Evolutionary conservation across 805 yeast species (phyloP), one percentile per base, ranked within the genome.

Genomic region (Naumovozyma baii): DNA sequence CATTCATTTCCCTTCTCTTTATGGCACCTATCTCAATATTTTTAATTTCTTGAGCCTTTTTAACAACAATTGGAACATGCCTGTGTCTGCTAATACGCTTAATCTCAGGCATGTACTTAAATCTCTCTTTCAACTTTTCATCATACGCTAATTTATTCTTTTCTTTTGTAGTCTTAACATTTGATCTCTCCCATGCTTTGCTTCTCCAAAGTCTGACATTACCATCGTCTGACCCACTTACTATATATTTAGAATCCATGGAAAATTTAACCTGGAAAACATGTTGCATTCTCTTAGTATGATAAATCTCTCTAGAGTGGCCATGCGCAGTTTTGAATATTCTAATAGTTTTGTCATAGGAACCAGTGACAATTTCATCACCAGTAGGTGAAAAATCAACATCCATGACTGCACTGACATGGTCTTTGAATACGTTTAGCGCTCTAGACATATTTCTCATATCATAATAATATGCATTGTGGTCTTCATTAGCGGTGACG

Each of bases 301-400:
- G 98, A 61, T 92, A 92, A 33, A 94, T 73, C 54, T 92, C 99
- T 46, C 96, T 72, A 4, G 95, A 83, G 62, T 90, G 97, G 29
- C 98, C 97, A 46, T 82, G 83, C 28, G 73, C 67, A 1, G 77
- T 67, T 39, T 78, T 77, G 64, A 66, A 92, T 15, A 92, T 78
- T 50, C 99, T 72, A 22, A 92, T 74, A 1, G 97, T 86, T 55
- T 86, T 83, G 63, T 92, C 99, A 60, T 90, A 92, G 0, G 96
- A 83, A 14, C 96, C 96, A 1, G 96, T 82, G 4, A 87, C 96
- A 26, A 92, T 67, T 63, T 90, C 97, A 58, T 87, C 87, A 51
- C 99, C 99, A 1, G 97, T 88, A 31, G 98, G 98, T 9, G 95
- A 77, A 57, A 84, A 92, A 64, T 92, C 98, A 31, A 92, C 78